Conservation (phyloP, 2,329 filamentous ascomycete species). For the Cladosporium velox region DNA sequence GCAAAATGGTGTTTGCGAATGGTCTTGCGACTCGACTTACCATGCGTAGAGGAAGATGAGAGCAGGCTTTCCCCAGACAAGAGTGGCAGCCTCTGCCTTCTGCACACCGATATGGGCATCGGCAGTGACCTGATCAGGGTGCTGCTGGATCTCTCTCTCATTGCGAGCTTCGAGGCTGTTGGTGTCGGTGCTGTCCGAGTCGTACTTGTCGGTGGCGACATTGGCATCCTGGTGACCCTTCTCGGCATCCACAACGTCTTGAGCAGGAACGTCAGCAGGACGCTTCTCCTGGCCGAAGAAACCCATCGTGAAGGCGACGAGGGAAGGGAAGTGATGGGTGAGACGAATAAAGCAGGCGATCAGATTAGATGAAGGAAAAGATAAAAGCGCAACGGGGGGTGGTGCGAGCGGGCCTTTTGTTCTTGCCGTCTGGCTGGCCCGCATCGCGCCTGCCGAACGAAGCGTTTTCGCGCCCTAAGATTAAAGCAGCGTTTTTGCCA, state of each 20-base stretch:
- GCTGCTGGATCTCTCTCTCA: slow-evolving; percentile 34
- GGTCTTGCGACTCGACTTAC: slow-evolving; percentile 21
- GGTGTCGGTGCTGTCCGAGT: slow-evolving; percentile 25
- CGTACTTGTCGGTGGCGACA: slow-evolving; percentile 21
- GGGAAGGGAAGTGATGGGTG: not conserved
- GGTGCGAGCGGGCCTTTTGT: slow-evolving; percentile 11
- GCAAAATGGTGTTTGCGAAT: not conserved
- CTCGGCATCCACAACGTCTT: not conserved
- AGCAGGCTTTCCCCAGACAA: slow-evolving; percentile 35
- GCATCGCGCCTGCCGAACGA: slow-evolving; percentile 6
- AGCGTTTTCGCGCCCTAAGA: slow-evolving; percentile 8
- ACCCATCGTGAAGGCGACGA: not conserved
- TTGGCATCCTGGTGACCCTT: not conserved
- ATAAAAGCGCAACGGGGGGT: slow-evolving; percentile 3
- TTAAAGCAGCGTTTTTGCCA: not conserved
- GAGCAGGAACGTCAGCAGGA: not conserved
- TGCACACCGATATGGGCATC: slow-evolving; percentile 34
- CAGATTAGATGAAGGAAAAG: slow-evolving; percentile 17
- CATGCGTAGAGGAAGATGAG: slow-evolving; percentile 32
- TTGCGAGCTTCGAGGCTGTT: slow-evolving; percentile 36
- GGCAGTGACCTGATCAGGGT: slow-evolving; percentile 34
- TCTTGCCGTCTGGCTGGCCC: not conserved
- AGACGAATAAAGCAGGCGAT: not conserved
- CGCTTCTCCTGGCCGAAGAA: slow-evolving; percentile 6
- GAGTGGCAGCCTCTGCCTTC: slow-evolving; percentile 36